A percentile compares a stretch with the other conserved stretches of the same genome.
phyloP scores from a whole-genome alignment of 106 monocot species.

The Triglochin maritima region DNA sequence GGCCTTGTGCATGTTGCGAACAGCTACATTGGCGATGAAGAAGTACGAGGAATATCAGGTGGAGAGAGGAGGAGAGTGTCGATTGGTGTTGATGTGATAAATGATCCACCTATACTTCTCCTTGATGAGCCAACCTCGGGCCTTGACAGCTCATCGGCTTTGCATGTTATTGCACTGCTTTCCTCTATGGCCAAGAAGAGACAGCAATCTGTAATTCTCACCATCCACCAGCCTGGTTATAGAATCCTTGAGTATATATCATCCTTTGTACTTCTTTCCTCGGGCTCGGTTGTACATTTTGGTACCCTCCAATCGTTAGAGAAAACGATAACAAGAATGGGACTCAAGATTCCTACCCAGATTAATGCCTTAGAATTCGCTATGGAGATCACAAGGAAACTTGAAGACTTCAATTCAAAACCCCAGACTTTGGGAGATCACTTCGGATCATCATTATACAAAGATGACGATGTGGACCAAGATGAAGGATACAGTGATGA shows the following conservation, averaged over 20 bases:
- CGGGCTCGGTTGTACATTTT: conserved; percentile 49
- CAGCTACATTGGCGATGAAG: conserved; percentile 68
- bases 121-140: conserved; percentile 97
- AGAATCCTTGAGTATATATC: conserved; percentile 65
- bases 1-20: conserved; percentile 51
- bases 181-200: conserved; percentile 46
- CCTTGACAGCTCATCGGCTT: conserved; percentile 78
- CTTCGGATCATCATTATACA: neutral
- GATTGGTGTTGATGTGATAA: conserved; percentile 73
- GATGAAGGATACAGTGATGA: neutral
- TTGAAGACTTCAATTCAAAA: conserved; percentile 23
- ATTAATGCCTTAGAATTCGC: conserved; percentile 69
- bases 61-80: conserved; percentile 90
- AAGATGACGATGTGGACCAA: neutral
- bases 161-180: conserved; percentile 66
- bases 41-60: conserved; percentile 63
- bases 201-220: conserved; percentile 52
- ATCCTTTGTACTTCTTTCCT: conserved; percentile 53
- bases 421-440: neutral
- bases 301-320: conserved; percentile 57
- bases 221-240: conserved; percentile 97
- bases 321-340: conserved; percentile 30
- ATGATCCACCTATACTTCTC: conserved; percentile 68
- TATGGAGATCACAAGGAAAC: conserved; percentile 57
- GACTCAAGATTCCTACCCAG: conserved; percentile 38